Conservation (phyloP, 1,284 basidiomycete genomes). For the Butyriboletus appendiculatus region DNA sequence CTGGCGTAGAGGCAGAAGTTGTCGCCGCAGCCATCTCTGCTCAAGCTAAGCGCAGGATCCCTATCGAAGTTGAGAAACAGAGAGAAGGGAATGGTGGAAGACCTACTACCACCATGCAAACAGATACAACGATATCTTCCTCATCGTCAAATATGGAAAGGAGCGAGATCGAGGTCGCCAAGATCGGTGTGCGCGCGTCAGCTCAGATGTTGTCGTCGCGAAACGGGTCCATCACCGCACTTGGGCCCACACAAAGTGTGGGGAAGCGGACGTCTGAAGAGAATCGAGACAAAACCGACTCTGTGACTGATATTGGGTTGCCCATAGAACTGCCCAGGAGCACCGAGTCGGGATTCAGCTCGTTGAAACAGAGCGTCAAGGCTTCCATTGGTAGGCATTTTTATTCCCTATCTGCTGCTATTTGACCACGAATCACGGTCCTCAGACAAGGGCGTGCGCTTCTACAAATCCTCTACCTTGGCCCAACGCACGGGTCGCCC, state of each 20-base stretch:
- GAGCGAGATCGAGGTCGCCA: constrained; percentile 34
- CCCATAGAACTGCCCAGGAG: constrained; percentile 26
- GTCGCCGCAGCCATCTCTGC: constrained; percentile 27
- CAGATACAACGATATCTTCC: constrained; percentile 21
- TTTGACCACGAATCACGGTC: background rate
- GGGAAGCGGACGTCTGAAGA: constrained; percentile 11
- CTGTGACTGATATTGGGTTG: constrained; percentile 26
- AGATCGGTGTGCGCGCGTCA: constrained; percentile 27
- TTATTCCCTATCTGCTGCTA: background rate
- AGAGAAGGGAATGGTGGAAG: constrained; percentile 4
- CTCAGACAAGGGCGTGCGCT: constrained; percentile 46
- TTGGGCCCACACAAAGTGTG: constrained; percentile 10
- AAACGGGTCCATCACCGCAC: constrained; percentile 25
- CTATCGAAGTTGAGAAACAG: constrained; percentile 19
- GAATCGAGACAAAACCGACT: constrained; percentile 5
- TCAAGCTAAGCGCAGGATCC: constrained; percentile 17
- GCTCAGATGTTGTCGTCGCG: constrained; percentile 29
- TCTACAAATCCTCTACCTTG: constrained; percentile 54
- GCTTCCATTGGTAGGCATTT: constrained; percentile 61
- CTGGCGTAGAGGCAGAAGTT: constrained; percentile 35
- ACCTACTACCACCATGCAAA: constrained; percentile 12
- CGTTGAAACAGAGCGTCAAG: constrained; percentile 65
- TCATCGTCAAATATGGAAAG: constrained; percentile 24
- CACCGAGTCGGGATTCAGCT: constrained; percentile 29
- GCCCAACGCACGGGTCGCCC: constrained; percentile 44